A percentile compares a stretch with the other conserved stretches of the same genome.
Conservation (phyloP, 2,329 filamentous ascomycete genomes). For the Apiospora sp. region DNA sequence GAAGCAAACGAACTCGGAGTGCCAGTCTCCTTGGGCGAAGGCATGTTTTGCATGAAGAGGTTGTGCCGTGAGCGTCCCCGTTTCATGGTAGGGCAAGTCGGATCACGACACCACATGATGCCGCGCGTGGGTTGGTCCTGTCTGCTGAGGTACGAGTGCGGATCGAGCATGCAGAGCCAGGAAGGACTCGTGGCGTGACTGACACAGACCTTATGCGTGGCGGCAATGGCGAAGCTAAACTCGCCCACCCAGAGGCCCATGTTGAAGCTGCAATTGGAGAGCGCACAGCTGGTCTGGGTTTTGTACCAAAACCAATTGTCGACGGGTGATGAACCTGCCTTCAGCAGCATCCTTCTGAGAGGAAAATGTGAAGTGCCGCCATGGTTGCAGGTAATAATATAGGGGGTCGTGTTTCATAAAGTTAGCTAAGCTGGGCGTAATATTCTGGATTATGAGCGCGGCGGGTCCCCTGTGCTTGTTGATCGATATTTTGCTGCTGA, state of each 20-base stretch:
- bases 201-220: not conserved
- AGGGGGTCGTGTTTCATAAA: not conserved
- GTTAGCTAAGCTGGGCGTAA: not conserved
- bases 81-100: not conserved
- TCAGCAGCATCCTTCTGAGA: not conserved
- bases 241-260: not conserved
- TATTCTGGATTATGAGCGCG: not conserved
- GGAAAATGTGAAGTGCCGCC: not conserved
- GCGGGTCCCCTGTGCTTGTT: not conserved
- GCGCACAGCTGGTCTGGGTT: not conserved
- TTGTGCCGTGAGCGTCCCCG: not conserved
- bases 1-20: no score
- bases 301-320: no score
- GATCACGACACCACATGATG: constrained; percentile 14
- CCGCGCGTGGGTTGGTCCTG: not conserved
- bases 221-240: not conserved
- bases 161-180: not conserved
- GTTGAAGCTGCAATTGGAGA: not conserved
- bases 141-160: not conserved
- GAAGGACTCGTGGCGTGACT: not conserved
- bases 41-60: not conserved
- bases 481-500: no score
- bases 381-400: not conserved
- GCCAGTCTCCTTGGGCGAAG: not conserved
- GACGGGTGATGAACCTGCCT: not conserved